phyloP scores from a whole-genome alignment of 805 yeast genomes.

The Saccharomycopsis schoenii region DNA sequence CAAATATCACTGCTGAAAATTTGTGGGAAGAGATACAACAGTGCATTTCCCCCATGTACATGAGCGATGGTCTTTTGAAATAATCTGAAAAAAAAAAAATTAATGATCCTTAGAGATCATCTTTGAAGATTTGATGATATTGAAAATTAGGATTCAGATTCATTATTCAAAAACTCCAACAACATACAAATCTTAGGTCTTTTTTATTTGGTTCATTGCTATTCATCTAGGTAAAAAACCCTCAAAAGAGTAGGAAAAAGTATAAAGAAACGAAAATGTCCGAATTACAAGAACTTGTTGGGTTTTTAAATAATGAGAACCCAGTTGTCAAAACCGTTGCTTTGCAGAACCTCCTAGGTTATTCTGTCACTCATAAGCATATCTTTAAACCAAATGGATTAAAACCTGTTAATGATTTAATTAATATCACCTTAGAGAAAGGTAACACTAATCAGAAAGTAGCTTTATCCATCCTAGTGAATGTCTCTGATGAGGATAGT shows the following conservation, averaged over 20 bases:
- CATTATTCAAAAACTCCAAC: no score
- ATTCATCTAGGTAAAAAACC: neutral
- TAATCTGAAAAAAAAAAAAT: no score
- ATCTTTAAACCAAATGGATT: constrained; percentile 14
- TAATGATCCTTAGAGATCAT: neutral
- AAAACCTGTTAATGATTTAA: constrained; percentile 15
- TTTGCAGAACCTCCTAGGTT: constrained; percentile 17
- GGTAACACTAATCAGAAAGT: constrained; percentile 29
- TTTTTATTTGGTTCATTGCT: neutral
- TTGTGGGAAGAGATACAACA: neutral
- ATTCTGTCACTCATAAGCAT: constrained; percentile 15
- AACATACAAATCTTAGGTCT: neutral
- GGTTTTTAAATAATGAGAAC: constrained; percentile 15
- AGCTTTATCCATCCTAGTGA: constrained; percentile 61
- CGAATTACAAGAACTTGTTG: constrained; percentile 20
- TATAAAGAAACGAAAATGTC: neutral
- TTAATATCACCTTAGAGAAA: constrained; percentile 11
- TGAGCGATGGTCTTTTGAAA: no score
- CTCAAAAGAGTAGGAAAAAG: neutral
- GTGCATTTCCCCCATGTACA: neutral
- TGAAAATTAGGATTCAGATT: no score
- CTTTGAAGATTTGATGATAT: no score
- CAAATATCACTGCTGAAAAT: no score
- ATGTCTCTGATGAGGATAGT: constrained; percentile 61
- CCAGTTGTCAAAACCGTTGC: constrained; percentile 17